Evolutionary conservation across 73 alveolate genomes (phyloP).

Genomic region (Loxodes magnus): DNA sequence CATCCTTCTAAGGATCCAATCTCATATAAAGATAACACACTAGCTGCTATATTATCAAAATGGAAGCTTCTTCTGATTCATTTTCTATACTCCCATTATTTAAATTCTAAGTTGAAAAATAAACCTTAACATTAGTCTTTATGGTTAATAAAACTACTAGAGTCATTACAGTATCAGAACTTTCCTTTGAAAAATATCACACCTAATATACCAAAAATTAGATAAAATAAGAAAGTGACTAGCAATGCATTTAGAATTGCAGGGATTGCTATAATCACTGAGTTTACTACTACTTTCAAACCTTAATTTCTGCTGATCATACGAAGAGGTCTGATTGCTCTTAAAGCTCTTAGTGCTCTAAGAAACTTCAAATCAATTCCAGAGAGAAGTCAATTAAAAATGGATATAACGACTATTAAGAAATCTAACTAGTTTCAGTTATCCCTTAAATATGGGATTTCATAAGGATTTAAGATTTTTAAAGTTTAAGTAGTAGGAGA

Average conservation of each 20-base stretch:
- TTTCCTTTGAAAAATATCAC: conserved; percentile 52
- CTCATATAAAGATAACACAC: conserved; percentile 50
- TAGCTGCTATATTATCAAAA: conserved; percentile 47
- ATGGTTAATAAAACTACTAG: background rate
- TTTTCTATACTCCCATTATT: conserved; percentile 18
- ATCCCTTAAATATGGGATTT: no score
- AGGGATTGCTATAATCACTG: conserved; percentile 42
- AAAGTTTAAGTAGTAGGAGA: no score
- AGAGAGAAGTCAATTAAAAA: conserved; percentile 20
- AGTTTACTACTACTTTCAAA: conserved; percentile 46
- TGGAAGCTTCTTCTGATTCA: conserved; percentile 19
- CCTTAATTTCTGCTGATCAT: conserved; percentile 62
- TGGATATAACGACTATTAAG: conserved; percentile 19
- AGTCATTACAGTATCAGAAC: conserved; percentile 21
- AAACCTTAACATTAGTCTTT: no score
- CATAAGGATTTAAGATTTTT: no score
- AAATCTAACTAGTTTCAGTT: conserved; percentile 41
- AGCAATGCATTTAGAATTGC: conserved; percentile 48
- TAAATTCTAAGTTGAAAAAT: conserved; percentile 12
- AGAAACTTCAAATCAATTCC: conserved; percentile 15
- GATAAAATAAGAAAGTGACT: conserved; percentile 36
- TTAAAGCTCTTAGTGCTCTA: conserved; percentile 46
- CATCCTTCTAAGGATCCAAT: conserved; percentile 46
- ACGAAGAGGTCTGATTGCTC: conserved; percentile 61
- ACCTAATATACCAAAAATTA: conserved; percentile 57